A percentile compares a stretch with the other conserved stretches of the same genome.
Conservation (phyloP, 2,329 filamentous ascomycete species). For the Aspergillus pseudoglaucus region DNA sequence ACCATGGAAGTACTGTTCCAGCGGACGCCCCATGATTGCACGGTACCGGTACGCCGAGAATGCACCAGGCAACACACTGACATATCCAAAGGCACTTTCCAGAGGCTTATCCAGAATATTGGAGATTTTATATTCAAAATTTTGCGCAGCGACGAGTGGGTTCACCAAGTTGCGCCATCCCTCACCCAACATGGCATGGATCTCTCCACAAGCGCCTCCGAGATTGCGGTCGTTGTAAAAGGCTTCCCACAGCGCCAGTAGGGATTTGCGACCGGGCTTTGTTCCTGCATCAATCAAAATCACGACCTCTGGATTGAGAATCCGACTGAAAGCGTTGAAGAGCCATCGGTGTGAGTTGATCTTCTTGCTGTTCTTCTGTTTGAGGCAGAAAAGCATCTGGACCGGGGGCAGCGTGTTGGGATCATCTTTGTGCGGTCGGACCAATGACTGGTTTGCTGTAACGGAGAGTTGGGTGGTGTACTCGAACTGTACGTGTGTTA, state of each 20-base stretch:
- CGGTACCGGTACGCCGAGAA: constrained; percentile 97
- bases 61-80: constrained; percentile 91
- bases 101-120: constrained; percentile 97
- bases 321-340: constrained; percentile 92
- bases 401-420: constrained; percentile 81
- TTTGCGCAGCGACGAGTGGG: constrained; percentile 87
- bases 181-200: constrained; percentile 90
- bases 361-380: constrained; percentile 98
- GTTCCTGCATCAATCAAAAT: constrained; percentile 94
- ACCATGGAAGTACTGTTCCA: constrained; percentile 98
- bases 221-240: constrained; percentile 99
- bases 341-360: constrained; percentile 99
- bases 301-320: constrained; percentile 90
- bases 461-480: constrained; percentile 96
- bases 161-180: constrained; percentile 87
- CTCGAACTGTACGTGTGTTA: constrained; percentile 56
- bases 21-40: constrained; percentile 89
- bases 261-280: constrained; percentile 84
- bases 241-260: constrained; percentile 88
- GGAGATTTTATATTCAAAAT: constrained; percentile 99
- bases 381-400: constrained; percentile 97
- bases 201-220: constrained; percentile 94
- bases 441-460: constrained; percentile 87
- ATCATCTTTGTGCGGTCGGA: constrained; percentile 78
- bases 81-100: constrained; percentile 92